phyloP scores from a whole-genome alignment of 106 monocot genomes.

The Allium sativum region DNA sequence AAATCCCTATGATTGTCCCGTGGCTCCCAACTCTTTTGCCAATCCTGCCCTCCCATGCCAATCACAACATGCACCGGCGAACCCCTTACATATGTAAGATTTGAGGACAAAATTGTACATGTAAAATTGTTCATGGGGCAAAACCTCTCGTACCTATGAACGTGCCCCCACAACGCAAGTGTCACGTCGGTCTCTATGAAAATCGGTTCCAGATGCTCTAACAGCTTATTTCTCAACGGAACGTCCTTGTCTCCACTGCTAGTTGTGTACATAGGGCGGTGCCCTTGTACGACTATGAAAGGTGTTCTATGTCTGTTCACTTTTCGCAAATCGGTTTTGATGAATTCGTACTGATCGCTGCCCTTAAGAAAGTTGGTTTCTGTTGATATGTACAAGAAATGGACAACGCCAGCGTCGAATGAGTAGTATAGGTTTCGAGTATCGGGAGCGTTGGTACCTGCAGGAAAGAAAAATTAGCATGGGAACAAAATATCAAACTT shows the following conservation, averaged over 20 bases:
- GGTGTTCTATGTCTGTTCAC: conserved; percentile 75
- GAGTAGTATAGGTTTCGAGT: conserved; percentile 83
- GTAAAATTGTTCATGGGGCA: conserved; percentile 65
- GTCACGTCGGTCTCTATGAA: conserved; percentile 75
- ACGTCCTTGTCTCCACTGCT: conserved; percentile 70
- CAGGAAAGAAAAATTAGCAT: conserved; percentile 65
- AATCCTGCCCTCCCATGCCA: conserved; percentile 95
- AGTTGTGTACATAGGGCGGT: conserved; percentile 93
- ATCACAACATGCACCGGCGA: conserved; percentile 77
- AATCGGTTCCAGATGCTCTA: conserved; percentile 61
- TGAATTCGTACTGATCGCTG: conserved; percentile 79
- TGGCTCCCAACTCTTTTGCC: conserved; percentile 85
- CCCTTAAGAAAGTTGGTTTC: conserved; percentile 83
- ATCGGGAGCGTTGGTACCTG: conserved; percentile 63
- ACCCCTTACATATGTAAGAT: conserved; percentile 14
- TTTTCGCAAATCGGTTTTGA: conserved; percentile 66
- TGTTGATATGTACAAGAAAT: conserved; percentile 91
- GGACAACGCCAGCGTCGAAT: conserved; percentile 73
- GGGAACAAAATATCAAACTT: conserved; percentile 5
- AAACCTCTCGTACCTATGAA: conserved; percentile 95
- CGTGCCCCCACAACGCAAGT: conserved; percentile 98
- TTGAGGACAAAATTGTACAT: conserved; percentile 35
- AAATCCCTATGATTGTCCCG: conserved; percentile 48
- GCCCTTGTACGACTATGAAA: conserved; percentile 87
- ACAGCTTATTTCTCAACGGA: conserved; percentile 52